Evolutionary conservation across 306 rosid genomes (phyloP).

Genomic region (Clitoria ternatea): DNA sequence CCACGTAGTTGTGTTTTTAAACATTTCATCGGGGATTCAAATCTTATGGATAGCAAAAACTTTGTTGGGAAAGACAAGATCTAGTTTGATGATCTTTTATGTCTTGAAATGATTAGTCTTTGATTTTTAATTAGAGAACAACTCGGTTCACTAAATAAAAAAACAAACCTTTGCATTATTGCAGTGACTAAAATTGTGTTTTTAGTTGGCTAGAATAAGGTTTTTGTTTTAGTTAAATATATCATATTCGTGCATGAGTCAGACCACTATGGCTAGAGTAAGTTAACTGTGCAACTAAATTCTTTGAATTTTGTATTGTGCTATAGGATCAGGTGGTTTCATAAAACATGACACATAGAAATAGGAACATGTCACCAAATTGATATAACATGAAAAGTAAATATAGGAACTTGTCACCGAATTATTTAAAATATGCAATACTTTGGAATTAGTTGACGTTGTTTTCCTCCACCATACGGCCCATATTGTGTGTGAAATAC

Average conservation of each 20-base stretch:
- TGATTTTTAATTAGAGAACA: too few species aligned
- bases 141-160: too few species aligned
- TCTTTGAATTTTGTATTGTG: background rate
- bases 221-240: too few species aligned
- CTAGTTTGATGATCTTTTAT: too few species aligned
- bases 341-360: background rate
- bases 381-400: background rate
- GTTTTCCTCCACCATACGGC: background rate
- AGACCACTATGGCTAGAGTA: background rate
- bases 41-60: too few species aligned
- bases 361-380: background rate
- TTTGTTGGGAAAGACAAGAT: too few species aligned
- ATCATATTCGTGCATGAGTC: too few species aligned
- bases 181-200: background rate
- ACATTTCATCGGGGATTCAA: too few species aligned
- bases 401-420: background rate
- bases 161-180: too few species aligned
- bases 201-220: background rate
- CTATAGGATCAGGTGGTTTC: background rate
- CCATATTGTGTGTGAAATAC: background rate
- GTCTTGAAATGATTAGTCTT: too few species aligned
- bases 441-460: background rate
- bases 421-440: background rate
- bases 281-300: slow-evolving; percentile 1
- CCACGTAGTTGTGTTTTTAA: too few species aligned